Percentiles rank a stretch among this genome's conserved stretches.
Evolutionary conservation across 495 filamentous ascomycete genomes (phyloP).

Genomic region (Evernia prunastri): DNA sequence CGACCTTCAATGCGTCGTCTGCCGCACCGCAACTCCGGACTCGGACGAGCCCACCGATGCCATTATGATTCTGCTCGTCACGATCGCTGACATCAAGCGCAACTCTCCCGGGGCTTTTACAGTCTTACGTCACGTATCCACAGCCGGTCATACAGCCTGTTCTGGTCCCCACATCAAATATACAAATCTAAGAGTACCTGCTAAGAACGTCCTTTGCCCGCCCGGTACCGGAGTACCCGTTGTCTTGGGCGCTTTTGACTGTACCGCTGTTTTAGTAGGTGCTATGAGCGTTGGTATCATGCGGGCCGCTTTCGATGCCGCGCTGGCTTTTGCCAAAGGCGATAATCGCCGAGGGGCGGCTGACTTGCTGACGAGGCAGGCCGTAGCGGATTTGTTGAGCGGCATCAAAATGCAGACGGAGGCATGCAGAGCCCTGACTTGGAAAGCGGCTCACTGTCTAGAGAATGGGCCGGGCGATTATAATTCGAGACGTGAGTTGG

Average conservation of each 20-base stretch:
- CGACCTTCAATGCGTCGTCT: slow-evolving; percentile 49
- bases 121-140: slow-evolving; percentile 38
- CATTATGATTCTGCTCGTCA: slow-evolving; percentile 46
- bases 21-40: slow-evolving; percentile 31
- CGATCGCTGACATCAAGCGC: slow-evolving; percentile 37
- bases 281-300: slow-evolving; percentile 50
- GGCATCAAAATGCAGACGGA: slow-evolving; percentile 50
- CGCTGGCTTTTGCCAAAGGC: slow-evolving; percentile 41
- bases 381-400: slow-evolving; percentile 45
- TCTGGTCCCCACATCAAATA: slow-evolving; percentile 44
- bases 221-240: slow-evolving; percentile 39
- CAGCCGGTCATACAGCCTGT: slow-evolving; percentile 40
- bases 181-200: slow-evolving; percentile 43
- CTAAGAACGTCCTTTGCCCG: slow-evolving; percentile 38
- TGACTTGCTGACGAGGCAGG: slow-evolving; percentile 42
- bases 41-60: slow-evolving; percentile 32
- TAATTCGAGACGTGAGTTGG: slow-evolving; percentile 38
- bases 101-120: slow-evolving; percentile 37
- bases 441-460: slow-evolving; percentile 44
- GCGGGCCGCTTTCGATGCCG: slow-evolving; percentile 48
- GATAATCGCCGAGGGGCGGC: slow-evolving; percentile 39
- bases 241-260: slow-evolving; percentile 37
- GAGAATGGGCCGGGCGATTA: slow-evolving; percentile 38
- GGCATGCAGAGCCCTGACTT: slow-evolving; percentile 43
- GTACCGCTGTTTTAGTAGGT: slow-evolving; percentile 43